Evolutionary conservation across 202 grass and related monocot species (phyloP), one percentile per base, ranked within the genome.

Genomic region (Dendrocalamus latiflorus): DNA sequence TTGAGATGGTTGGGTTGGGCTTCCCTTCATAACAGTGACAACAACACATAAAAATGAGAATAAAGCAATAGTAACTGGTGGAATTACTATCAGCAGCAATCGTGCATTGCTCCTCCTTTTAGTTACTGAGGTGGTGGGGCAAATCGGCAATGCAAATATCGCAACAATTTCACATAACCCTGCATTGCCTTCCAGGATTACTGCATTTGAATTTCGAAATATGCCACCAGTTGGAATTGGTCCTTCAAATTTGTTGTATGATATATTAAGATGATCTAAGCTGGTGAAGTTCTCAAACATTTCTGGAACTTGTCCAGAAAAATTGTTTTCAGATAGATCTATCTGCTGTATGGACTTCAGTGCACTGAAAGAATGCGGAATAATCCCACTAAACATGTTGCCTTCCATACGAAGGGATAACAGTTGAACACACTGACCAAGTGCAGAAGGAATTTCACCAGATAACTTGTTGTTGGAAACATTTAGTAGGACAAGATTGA

Each of bases 201-300:
- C 75, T 36, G 6, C 24, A 2, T 9, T 16, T 4, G 10, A 10
- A 30, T 86, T 79, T 28, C 2, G 0, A 24, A 86, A 79, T 20
- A 86, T 21, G 1, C 75, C 66, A 17, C 66, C 44, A 3, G 12
- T 24, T 2, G 83, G 83, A 53, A 86, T 24, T 56, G 33, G 21
- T 5, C 83, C 83, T 53, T 61, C 43, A 16, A 79, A 62, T n/a
- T 85, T 59, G 57, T 85, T 85, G 75, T 78, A 13, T 22, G 75
- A 85, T 21, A 85, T 58, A 79, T 85, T 6, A 20, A 85, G 37
- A 13, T 71, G 45, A 17, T 7, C 6, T 36, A 79, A 14, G 65
- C 64, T 51, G 16, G 9, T 5, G 22, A 85, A 61, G 17, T 9
- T 9, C 30, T 5, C 20, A 0, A 85, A 62, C 18, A 34, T 72